Evolutionary conservation across 805 yeast species (phyloP), one percentile per base, ranked within the genome.

Genomic region (Spathaspora passalidarum): DNA sequence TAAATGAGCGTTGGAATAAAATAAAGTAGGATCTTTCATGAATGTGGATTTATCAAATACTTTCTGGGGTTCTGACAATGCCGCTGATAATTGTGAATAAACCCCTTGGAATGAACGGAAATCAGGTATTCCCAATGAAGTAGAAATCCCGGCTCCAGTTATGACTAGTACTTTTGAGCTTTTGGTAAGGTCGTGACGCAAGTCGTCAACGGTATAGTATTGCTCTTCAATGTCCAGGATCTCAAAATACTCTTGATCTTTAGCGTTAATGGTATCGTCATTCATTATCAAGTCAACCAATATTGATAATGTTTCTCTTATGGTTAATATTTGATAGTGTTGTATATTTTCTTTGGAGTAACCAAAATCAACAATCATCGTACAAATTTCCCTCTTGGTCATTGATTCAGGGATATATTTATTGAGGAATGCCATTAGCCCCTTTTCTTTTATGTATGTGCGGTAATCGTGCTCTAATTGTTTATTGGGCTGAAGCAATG

Each of bases 71-170:
- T 90, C 97, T 42, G 76, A 79, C 26, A 90, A 66, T 0, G 94
- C 91, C 45, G 88, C 63, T 43, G 76, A 74, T 54, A 91, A 75
- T 56, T 78, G 79, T 1, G 88, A 75, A 63, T 90, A 90, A 45
- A 90, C 78, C 41, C 97, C 97, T 52, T 83, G 75, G n/a, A 88
- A 81, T 0, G 96, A 88, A 60, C 97, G 76, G 66, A 90, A 89
- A 66, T 89, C 97, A 0, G 97, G 97, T 45, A 89, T 90, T 6
- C 97, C 97, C 44, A 89, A 66, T 1, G 89, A 81, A 2, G 97
- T 89, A 29, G 95, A 86, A 45, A 90, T 88, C 19, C 97, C 97
- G 0, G 97, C 97, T 13, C 97, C 97, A 0, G 96, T 88, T 18
- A 90, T 62, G 0, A 90, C 90, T 48, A 91, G 57, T 9, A 90